These are phyloP conservation scores for Miamiensis avidus DNA, from an alignment of 169 alveolate genomes.

Conservation along the genomic window DNA sequence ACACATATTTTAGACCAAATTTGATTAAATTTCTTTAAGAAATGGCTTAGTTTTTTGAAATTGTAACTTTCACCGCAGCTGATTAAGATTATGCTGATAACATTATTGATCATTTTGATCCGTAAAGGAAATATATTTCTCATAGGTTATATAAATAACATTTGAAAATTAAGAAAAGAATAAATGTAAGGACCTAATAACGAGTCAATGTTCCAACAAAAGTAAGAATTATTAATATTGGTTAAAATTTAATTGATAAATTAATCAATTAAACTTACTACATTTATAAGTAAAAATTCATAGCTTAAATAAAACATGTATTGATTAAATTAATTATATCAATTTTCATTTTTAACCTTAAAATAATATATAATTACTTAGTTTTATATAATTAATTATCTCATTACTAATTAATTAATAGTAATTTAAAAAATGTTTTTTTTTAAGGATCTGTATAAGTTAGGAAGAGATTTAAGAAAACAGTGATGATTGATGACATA, in stretches of 20 bases:
- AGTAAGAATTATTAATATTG: too few species aligned
- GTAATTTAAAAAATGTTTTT: background rate
- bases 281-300: too few species aligned
- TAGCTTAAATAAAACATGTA: too few species aligned
- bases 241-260: too few species aligned
- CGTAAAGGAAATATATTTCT: background rate
- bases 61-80: background rate
- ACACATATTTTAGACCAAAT: background rate
- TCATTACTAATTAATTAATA: too few species aligned
- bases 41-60: background rate
- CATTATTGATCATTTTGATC: background rate
- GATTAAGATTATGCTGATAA: background rate
- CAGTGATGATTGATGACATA: background rate
- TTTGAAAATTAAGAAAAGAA: background rate
- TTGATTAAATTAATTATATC: too few species aligned
- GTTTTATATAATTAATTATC: too few species aligned
- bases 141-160: background rate
- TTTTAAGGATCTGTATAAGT: background rate
- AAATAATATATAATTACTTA: too few species aligned
- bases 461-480: background rate
- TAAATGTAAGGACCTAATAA: background rate
- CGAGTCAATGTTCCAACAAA: background rate
- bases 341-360: too few species aligned
- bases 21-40: background rate
- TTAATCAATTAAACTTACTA: too few species aligned